phyloP scores from a whole-genome alignment of 2,329 filamentous ascomycete genomes.

The Arthrobotrys conoides region DNA sequence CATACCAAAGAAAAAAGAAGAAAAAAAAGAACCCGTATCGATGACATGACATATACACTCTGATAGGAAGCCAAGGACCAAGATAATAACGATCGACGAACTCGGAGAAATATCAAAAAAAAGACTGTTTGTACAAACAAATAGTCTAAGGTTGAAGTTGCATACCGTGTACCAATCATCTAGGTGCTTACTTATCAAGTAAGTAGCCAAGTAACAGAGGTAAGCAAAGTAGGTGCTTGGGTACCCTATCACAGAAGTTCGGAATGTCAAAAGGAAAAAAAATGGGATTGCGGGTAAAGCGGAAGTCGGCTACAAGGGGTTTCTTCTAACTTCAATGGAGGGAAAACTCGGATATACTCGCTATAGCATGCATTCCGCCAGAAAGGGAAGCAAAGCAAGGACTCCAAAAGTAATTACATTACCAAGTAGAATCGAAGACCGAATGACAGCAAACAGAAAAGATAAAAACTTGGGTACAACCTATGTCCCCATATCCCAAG shows the following conservation, averaged over 20 bases:
- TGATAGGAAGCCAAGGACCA: conserved; percentile 15
- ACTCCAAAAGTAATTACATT: not conserved
- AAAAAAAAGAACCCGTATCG: not conserved
- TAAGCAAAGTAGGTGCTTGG: not conserved
- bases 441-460: not conserved
- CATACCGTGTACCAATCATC: no score
- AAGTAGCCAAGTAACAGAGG: not conserved
- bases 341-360: conserved; percentile 11
- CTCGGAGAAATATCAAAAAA: conserved; percentile 2
- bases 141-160: not conserved
- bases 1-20: no score
- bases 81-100: not conserved
- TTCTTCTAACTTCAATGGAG: not conserved
- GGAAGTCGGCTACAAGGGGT: not conserved
- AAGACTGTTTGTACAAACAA: conserved; percentile 6
- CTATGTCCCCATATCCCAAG: not conserved
- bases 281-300: not conserved
- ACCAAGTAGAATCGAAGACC: not conserved
- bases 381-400: not conserved
- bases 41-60: not conserved
- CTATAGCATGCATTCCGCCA: not conserved
- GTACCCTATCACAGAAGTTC: no score
- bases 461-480: not conserved
- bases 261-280: not conserved
- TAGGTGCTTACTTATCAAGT: not conserved